These are phyloP conservation scores for Hypoxylon fuscum DNA, from an alignment of 495 filamentous ascomycete species.

Conservation along the genomic window DNA sequence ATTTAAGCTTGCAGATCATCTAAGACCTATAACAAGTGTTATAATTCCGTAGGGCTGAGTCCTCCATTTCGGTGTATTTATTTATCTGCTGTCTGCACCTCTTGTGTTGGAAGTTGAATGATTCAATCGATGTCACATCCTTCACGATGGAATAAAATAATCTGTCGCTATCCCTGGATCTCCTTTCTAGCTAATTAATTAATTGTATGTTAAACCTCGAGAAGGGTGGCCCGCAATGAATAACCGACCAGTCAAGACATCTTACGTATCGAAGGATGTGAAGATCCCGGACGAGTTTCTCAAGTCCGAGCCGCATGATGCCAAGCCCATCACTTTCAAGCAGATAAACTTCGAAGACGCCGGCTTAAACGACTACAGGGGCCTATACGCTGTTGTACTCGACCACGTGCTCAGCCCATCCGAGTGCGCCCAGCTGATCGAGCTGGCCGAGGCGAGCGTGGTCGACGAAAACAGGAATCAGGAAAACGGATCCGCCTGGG, in stretches of 20 bases:
- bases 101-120: too few relatives aligned
- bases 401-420: slow-evolving; percentile 68
- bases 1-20: too few relatives aligned
- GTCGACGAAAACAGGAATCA: slow-evolving; percentile 24
- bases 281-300: slow-evolving; percentile 49
- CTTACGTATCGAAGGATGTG: slow-evolving; percentile 46
- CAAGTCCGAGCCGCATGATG: slow-evolving; percentile 39
- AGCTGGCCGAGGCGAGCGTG: slow-evolving; percentile 64
- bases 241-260: slow-evolving; percentile 3
- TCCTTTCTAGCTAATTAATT: not conserved
- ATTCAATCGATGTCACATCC: too few relatives aligned
- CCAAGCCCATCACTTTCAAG: slow-evolving; percentile 43
- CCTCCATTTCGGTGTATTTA: too few relatives aligned
- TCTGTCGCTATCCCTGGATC: too few relatives aligned
- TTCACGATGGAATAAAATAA: too few relatives aligned
- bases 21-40: too few relatives aligned
- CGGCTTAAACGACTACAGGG: slow-evolving; percentile 62
- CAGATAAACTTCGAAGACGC: slow-evolving; percentile 64
- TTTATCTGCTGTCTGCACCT: too few relatives aligned
- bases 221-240: slow-evolving; percentile 1
- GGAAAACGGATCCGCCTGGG: slow-evolving; percentile 56
- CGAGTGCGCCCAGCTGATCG: slow-evolving; percentile 68
- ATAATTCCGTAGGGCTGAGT: too few relatives aligned
- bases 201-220: not conserved
- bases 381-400: slow-evolving; percentile 67